phyloP scores from a whole-genome alignment of 208 protist genomes.

The Endotrypanum monterogeii region DNA sequence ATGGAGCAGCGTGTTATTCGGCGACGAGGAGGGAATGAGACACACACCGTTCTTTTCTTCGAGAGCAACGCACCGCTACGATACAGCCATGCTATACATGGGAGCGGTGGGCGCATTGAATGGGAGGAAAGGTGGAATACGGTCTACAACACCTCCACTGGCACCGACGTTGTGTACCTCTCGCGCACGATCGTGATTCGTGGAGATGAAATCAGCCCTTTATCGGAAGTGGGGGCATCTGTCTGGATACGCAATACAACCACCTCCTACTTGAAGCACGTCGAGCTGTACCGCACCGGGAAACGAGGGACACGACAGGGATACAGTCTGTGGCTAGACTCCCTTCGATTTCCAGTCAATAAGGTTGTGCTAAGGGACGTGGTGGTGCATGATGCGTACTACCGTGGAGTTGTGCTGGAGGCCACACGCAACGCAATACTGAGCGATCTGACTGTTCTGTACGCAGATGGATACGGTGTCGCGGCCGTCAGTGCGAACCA shows the following conservation, averaged over 20 bases:
- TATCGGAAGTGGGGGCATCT: conserved; percentile 32
- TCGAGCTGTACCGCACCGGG: conserved; percentile 45
- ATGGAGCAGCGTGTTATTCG: conserved; percentile 42
- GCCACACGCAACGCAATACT: conserved; percentile 36
- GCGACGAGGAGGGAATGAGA: conserved; percentile 14
- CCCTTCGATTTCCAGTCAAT: conserved; percentile 14
- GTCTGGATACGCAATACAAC: conserved; percentile 18
- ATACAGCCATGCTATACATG: conserved; percentile 28
- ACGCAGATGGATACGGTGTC: conserved; percentile 35
- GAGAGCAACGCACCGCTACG: conserved; percentile 25
- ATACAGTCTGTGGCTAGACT: conserved; percentile 35
- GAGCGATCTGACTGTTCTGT: conserved; percentile 13
- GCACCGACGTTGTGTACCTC: conserved; percentile 50
- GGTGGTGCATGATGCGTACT: conserved; percentile 37
- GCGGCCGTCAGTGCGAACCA: conserved; percentile 36
- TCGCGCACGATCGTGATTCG: conserved; percentile 57
- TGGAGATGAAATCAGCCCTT: conserved; percentile 37
- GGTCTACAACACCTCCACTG: conserved; percentile 3
- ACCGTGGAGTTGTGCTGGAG: conserved; percentile 39
- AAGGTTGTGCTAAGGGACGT: conserved; percentile 26
- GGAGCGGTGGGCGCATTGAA: background rate
- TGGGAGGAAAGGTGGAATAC: background rate
- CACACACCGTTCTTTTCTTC: conserved; percentile 33
- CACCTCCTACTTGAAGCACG: conserved; percentile 26
- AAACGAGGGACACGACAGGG: conserved; percentile 33